Evolutionary conservation across 2,329 filamentous ascomycete species (phyloP).

Genomic region (Sporothrix sp.): DNA sequence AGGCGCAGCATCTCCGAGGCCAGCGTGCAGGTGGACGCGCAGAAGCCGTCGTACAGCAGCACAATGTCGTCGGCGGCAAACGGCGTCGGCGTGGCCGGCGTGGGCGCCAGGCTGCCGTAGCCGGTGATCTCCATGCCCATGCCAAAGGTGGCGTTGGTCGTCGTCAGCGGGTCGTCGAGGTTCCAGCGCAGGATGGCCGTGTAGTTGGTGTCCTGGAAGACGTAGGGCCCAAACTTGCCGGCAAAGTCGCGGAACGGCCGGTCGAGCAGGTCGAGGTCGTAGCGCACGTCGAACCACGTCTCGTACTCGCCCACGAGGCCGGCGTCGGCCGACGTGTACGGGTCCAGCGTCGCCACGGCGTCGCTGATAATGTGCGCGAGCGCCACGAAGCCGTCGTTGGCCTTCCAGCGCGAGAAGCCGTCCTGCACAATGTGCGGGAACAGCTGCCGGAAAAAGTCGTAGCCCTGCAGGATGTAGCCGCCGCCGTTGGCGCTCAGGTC

Average conservation of each 20-base stretch:
- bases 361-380: constrained; percentile 35
- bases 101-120: constrained; percentile 37
- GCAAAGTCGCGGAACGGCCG: constrained; percentile 41
- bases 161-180: constrained; percentile 33
- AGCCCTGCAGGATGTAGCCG: constrained; percentile 49
- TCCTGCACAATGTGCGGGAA: constrained; percentile 32
- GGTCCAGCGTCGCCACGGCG: constrained; percentile 35
- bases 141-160: constrained; percentile 28
- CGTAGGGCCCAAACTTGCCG: constrained; percentile 33
- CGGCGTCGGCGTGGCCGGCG: constrained; percentile 39
- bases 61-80: constrained; percentile 50
- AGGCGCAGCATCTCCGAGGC: constrained; percentile 25
- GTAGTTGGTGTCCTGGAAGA: constrained; percentile 42
- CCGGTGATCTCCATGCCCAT: constrained; percentile 39
- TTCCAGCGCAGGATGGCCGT: constrained; percentile 44
- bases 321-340: constrained; percentile 32
- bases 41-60: constrained; percentile 36
- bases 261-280: constrained; percentile 38
- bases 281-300: constrained; percentile 37
- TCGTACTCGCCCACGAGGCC: constrained; percentile 11
- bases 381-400: constrained; percentile 30
- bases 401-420: constrained; percentile 31
- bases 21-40: constrained; percentile 24
- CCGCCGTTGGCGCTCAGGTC: constrained; percentile 50
- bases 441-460: constrained; percentile 51